These are phyloP conservation scores for Xylaria acuta DNA, from an alignment of 495 filamentous ascomycete species.

Conservation along the genomic window DNA sequence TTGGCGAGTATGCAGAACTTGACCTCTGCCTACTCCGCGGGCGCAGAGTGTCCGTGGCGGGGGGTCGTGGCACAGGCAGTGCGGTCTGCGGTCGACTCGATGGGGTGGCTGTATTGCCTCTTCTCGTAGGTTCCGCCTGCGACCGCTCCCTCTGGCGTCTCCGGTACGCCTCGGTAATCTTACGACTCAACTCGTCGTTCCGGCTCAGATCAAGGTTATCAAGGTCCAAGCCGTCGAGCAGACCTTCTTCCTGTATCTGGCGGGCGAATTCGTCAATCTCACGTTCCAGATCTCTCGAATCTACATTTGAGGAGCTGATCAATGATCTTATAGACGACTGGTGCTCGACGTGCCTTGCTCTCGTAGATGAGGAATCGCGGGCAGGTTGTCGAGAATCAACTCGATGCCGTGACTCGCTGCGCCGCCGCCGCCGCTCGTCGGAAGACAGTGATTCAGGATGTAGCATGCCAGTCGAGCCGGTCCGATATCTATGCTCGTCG, in stretches of 20 bases:
- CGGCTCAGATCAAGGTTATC: constrained; percentile 76
- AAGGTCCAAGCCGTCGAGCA: constrained; percentile 84
- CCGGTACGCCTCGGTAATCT: constrained; percentile 85
- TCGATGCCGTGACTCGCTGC: constrained; percentile 33
- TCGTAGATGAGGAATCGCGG: constrained; percentile 41
- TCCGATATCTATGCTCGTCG: constrained; percentile 38
- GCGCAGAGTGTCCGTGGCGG: constrained; percentile 37
- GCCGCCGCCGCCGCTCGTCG: constrained; percentile 43
- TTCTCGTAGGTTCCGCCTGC: constrained; percentile 40
- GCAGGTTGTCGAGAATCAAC: constrained; percentile 45
- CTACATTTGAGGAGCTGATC: constrained; percentile 76
- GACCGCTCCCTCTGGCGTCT: constrained; percentile 66
- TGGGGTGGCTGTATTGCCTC: constrained; percentile 48
- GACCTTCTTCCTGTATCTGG: constrained; percentile 86
- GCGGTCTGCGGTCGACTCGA: constrained; percentile 42
- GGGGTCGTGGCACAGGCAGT: constrained; percentile 36
- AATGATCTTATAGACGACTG: constrained; percentile 86
- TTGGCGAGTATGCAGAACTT: constrained; percentile 44
- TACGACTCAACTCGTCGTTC: constrained; percentile 86
- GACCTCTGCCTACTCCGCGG: constrained; percentile 49
- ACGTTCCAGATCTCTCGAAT: constrained; percentile 71
- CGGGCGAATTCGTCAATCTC: constrained; percentile 80
- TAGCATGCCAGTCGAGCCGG: constrained; percentile 40
- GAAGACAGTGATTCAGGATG: constrained; percentile 35
- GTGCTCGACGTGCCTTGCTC: constrained; percentile 72